A percentile compares a stretch with the other conserved stretches of the same genome.
phyloP scores from a whole-genome alignment of 257 asterid genomes.

The Lantana camara region DNA sequence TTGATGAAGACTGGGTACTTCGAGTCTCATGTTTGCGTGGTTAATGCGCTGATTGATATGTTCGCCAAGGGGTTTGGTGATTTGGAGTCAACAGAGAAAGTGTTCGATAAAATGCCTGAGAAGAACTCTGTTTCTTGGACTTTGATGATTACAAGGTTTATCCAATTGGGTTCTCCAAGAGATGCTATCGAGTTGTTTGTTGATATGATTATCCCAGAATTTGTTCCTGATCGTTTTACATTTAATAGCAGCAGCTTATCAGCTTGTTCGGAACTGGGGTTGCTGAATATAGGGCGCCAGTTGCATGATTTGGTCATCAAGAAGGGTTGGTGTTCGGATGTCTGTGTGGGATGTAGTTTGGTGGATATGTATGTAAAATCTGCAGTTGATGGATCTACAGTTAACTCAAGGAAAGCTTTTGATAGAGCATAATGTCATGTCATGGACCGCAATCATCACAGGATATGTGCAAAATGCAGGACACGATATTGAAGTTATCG shows the following conservation, averaged over 20 bases:
- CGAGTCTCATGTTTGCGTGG: conserved; percentile 81
- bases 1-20: too few species aligned
- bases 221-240: conserved; percentile 67
- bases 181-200: conserved; percentile 52
- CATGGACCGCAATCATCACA: conserved; percentile 86
- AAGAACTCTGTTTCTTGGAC: too few species aligned
- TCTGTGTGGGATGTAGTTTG: conserved; percentile 92
- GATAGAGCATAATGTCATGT: conserved; percentile 88
- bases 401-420: too few species aligned
- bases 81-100: too few species aligned
- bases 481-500: conserved; percentile 41
- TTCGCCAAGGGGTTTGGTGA: conserved; percentile 69
- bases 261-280: conserved; percentile 74
- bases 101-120: too few species aligned
- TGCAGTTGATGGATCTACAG: conserved; percentile 47
- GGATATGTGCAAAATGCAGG: conserved; percentile 75
- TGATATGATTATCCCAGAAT: conserved; percentile 65
- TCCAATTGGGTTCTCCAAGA: too few species aligned
- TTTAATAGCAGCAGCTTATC: conserved; percentile 82
- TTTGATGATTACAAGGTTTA: too few species aligned
- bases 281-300: conserved; percentile 56
- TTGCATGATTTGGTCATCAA: conserved; percentile 68
- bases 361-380: conserved; percentile 87
- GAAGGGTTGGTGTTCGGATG: conserved; percentile 60
- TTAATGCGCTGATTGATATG: conserved; percentile 79